Evolutionary conservation across 345 rosid genomes (phyloP).

Genomic region (Citrus reticulata): DNA sequence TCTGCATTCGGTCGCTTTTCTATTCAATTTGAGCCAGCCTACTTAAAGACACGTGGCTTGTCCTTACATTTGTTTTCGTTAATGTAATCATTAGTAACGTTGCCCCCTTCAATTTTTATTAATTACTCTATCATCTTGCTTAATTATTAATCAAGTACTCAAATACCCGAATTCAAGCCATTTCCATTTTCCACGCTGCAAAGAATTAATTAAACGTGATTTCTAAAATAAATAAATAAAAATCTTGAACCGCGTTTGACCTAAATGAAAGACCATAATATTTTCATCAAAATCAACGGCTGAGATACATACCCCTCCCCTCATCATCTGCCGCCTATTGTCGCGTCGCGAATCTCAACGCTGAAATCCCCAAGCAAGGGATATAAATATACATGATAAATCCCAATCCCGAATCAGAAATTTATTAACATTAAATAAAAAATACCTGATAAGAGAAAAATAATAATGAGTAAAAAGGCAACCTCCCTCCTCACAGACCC

Average conservation of each 20-base stretch:
- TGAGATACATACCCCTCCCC: neutral
- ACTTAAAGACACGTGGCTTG: neutral
- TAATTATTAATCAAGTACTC: neutral
- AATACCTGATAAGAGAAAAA: neutral
- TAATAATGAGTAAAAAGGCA: neutral
- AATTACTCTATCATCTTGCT: neutral
- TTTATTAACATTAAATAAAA: neutral
- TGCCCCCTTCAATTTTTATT: neutral
- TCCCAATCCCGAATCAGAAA: neutral
- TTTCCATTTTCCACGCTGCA: neutral
- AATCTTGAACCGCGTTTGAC: neutral
- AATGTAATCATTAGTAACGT: neutral
- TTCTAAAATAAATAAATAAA: too few relatives aligned
- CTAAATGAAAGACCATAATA: too few relatives aligned
- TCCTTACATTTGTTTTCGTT: neutral
- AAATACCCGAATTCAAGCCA: neutral
- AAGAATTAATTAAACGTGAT: neutral
- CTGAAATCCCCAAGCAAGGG: neutral
- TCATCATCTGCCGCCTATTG: neutral
- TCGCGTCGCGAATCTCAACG: constrained; percentile 24
- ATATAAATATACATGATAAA: neutral
- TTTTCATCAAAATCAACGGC: constrained; percentile 10
- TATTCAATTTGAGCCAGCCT: too few relatives aligned
- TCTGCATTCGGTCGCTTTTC: too few relatives aligned
- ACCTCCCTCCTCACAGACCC: constrained; percentile 14